phyloP scores from a whole-genome alignment of 2,329 filamentous ascomycete genomes.

The Clarireedia sp. region DNA sequence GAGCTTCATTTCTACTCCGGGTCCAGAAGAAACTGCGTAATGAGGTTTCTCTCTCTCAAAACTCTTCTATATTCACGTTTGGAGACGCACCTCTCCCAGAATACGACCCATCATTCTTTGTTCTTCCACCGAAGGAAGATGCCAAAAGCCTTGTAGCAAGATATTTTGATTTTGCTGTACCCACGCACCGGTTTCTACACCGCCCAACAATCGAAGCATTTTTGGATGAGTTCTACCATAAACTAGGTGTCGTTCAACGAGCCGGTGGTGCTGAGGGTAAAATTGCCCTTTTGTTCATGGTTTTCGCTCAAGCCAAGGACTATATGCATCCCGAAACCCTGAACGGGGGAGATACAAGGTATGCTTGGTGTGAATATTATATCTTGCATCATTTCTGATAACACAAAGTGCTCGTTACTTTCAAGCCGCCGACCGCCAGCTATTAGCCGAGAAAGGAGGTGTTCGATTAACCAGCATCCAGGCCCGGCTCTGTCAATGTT shows the following conservation, averaged over 20 bases:
- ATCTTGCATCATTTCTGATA: constrained; percentile 1
- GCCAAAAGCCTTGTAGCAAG: constrained; percentile 33
- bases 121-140: constrained; percentile 26
- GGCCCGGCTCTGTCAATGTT: constrained; percentile 33
- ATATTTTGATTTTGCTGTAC: constrained; percentile 53
- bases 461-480: constrained; percentile 33
- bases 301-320: constrained; percentile 41
- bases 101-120: constrained; percentile 36
- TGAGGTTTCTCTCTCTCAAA: constrained; percentile 31
- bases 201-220: constrained; percentile 43
- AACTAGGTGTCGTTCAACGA: constrained; percentile 33
- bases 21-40: constrained; percentile 42
- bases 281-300: constrained; percentile 38
- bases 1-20: constrained; percentile 41
- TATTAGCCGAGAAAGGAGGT: constrained; percentile 29
- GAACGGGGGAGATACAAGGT: constrained; percentile 14
- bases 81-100: constrained; percentile 35
- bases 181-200: constrained; percentile 52
- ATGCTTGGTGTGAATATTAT: too few relatives aligned
- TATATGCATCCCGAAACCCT: constrained; percentile 23
- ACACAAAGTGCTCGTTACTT: constrained; percentile 22
- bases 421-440: constrained; percentile 26
- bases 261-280: constrained; percentile 34
- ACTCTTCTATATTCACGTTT: constrained; percentile 32
- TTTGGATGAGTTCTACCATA: constrained; percentile 40